Evolutionary conservation across 768 basidiomycete genomes (phyloP), one percentile per base, ranked within the genome.

Genomic region (Imleria badia): DNA sequence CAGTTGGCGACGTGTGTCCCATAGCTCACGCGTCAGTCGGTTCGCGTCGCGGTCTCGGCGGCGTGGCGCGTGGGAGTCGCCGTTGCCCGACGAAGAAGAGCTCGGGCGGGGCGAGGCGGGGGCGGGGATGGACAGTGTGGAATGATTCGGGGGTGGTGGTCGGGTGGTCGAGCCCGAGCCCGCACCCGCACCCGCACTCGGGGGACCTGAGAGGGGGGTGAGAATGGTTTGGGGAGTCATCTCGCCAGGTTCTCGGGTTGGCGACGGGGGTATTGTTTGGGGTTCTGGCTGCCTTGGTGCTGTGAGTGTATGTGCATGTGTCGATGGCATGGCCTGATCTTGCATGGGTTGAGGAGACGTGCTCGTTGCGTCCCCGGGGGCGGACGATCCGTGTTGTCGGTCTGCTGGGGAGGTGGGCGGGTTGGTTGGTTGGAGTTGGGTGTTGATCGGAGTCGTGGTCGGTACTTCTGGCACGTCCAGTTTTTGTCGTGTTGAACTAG

Each of bases 1-100:
- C 31, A 72, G 34, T 30, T 65, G 58, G 22, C 58, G 53, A 3
- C 69, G 67, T 13, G 66, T 63, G 9, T 71, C 66, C 62, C 59
- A 61, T 11, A 75, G 60, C 42, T 70, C 70, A 22, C 57, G 62
- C 30, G 40, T 63, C 26, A 75, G 50, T 20, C 54, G 52, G 10
- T 17, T 47, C 7, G 49, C 52, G 22, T 50, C 47, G 14, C 33
- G 52, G 10, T 42, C 43, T 15, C 40, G 55, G 7, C 33, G 34
- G 19, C 60, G 52, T 7, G 50, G 12, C 26, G 22, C 1, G 14
- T 36, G 29, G 14, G 8, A 7, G n/a, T 55, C 34, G 4, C 19
- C 45, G 14, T 35, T 34, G 20, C 20, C 36, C 20, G 45, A 51
- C 10, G 54, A 29, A 0, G 51, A 19, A 0, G 48, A 36, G 12